Percentiles rank a stretch among this genome's conserved stretches.
Conservation (phyloP, 768 basidiomycete genomes). For the Xanthoconium stramineum region DNA sequence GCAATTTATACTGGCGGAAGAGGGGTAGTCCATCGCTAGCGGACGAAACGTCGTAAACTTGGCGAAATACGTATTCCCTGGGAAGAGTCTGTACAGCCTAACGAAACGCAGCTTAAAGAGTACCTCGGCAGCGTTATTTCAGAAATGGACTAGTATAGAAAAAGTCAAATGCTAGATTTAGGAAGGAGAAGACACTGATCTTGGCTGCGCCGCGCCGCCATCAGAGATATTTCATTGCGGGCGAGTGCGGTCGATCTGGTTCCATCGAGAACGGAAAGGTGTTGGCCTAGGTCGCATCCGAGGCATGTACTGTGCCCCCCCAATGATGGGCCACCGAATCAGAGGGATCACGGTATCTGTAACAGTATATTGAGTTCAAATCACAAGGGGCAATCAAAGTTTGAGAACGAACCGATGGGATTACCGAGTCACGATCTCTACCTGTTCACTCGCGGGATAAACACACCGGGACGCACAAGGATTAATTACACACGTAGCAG, state of each 20-base stretch:
- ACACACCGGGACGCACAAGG: conserved; percentile 1
- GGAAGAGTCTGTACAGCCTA: conserved; percentile 30
- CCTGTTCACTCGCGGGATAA: conserved; percentile 22
- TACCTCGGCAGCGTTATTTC: conserved; percentile 31
- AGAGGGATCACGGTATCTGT: conserved; percentile 16
- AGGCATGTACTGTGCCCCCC: conserved; percentile 4
- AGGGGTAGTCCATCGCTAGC: conserved; percentile 24
- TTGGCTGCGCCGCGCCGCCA: conserved; percentile 17
- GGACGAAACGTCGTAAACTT: conserved; percentile 27
- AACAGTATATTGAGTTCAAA: not conserved
- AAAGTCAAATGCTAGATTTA: conserved; percentile 24
- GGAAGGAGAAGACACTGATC: conserved; percentile 19
- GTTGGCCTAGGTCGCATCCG: conserved; percentile 7
- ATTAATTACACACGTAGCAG: conserved; percentile 12
- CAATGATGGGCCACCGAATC: not conserved
- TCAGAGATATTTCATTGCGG: conserved; percentile 20
- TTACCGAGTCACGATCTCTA: conserved; percentile 16
- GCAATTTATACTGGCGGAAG: conserved; percentile 29
- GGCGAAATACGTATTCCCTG: conserved; percentile 33
- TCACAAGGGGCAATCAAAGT: conserved; percentile 22
- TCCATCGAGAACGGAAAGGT: conserved; percentile 10
- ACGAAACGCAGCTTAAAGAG: conserved; percentile 19
- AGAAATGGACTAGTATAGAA: conserved; percentile 26
- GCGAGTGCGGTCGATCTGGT: conserved; percentile 13
- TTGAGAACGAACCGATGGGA: conserved; percentile 10